phyloP scores from a whole-genome alignment of 1,284 basidiomycete species.

The Neolentinus lepideus region DNA sequence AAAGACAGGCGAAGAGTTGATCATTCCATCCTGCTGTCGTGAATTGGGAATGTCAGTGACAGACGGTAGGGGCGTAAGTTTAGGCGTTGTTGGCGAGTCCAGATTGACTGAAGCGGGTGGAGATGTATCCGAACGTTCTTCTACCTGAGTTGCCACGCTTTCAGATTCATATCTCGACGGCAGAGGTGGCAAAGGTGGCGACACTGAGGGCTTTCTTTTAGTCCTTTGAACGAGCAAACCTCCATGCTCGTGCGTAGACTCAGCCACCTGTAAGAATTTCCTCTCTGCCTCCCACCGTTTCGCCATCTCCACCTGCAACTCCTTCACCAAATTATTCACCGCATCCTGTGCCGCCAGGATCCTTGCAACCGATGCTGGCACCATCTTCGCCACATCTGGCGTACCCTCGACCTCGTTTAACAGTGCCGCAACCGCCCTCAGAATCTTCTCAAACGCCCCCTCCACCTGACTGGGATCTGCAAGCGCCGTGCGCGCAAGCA shows the following conservation, averaged over 20 bases:
- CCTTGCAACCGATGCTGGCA: conserved; percentile 36
- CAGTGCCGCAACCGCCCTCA: conserved; percentile 42
- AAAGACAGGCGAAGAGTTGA: not conserved
- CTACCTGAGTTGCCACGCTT: not conserved
- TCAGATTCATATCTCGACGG: not conserved
- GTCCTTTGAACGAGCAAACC: not conserved
- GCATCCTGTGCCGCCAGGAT: conserved; percentile 54
- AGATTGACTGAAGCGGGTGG: not conserved
- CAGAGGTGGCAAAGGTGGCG: not conserved
- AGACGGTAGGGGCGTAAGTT: not conserved
- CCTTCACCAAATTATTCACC: conserved; percentile 51
- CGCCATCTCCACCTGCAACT: conserved; percentile 60
- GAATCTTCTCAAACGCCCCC: conserved; percentile 29
- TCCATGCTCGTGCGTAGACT: too few species aligned
- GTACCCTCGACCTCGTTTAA: conserved; percentile 29
- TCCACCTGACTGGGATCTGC: conserved; percentile 13
- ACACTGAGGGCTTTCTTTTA: not conserved
- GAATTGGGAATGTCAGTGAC: not conserved
- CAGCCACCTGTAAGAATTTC: conserved; percentile 14
- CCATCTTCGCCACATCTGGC: not conserved
- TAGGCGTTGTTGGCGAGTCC: not conserved
- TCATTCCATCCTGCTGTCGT: not conserved
- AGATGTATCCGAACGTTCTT: not conserved
- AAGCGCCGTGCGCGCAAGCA: conserved; percentile 17
- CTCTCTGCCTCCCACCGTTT: conserved; percentile 48